phyloP scores from a whole-genome alignment of 208 protist genomes.

The Leishmania major region DNA sequence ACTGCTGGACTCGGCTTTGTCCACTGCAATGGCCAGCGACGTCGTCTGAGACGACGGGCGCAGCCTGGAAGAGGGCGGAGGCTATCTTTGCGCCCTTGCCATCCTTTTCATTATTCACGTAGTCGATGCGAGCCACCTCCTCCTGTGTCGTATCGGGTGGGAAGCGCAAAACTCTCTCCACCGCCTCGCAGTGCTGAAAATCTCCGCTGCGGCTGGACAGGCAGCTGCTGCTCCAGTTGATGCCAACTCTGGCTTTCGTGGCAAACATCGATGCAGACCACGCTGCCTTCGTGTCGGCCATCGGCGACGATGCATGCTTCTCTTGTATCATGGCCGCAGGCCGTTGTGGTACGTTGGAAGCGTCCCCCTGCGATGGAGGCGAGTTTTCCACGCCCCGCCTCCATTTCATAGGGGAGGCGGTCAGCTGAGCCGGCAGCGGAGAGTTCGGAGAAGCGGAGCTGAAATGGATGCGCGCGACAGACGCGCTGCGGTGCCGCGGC shows the following conservation, averaged over 20 bases:
- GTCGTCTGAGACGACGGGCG: neutral
- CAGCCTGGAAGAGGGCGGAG: neutral
- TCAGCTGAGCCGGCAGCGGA: neutral
- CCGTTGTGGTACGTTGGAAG: neutral
- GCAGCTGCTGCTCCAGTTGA: neutral
- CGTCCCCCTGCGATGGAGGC: neutral
- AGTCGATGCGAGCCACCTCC: neutral
- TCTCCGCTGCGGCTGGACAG: neutral
- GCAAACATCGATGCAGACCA: no score
- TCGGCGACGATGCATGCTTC: neutral
- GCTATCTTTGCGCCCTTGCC: neutral
- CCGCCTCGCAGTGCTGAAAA: neutral
- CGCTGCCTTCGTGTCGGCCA: neutral
- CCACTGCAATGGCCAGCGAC: neutral
- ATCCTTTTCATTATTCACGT: neutral
- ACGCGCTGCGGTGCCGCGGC: neutral
- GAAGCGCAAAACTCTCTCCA: slow-evolving; percentile 2
- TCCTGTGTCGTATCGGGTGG: neutral
- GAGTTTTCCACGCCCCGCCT: neutral
- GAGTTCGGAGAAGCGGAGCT: neutral
- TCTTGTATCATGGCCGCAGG: neutral
- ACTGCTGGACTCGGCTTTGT: neutral
- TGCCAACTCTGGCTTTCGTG: neutral
- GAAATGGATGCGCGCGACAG: neutral
- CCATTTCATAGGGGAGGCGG: neutral